Evolutionary conservation across 208 protist species (phyloP).

Genomic region (Naegleria fowleri): DNA sequence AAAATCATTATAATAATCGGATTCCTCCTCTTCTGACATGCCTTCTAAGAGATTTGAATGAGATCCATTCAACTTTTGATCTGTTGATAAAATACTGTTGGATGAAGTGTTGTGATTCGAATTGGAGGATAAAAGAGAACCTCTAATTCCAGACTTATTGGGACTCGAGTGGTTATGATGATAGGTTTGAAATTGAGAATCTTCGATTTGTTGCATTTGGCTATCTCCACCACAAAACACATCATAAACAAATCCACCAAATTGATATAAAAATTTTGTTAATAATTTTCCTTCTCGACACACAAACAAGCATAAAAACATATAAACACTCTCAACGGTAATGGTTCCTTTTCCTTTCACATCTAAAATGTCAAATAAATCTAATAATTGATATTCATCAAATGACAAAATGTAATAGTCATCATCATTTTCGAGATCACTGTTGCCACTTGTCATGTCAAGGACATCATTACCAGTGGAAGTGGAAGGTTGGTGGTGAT

Average conservation of each 20-base stretch:
- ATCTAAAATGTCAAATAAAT: conserved; percentile 18
- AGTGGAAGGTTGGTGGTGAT: not conserved
- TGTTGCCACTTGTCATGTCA: not conserved
- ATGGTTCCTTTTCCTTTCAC: conserved; percentile 7
- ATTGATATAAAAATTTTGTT: conserved; percentile 11
- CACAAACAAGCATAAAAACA: not conserved
- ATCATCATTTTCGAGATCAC: not conserved
- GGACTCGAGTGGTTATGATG: too few species aligned
- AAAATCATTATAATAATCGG: not conserved
- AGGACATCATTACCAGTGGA: not conserved
- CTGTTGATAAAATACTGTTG: too few species aligned
- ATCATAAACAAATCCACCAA: not conserved
- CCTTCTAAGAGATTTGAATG: too few species aligned
- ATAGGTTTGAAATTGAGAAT: too few species aligned
- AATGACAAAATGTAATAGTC: not conserved
- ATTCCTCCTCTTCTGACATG: not conserved
- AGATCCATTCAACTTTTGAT: too few species aligned
- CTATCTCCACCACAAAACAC: not conserved
- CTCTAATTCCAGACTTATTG: too few species aligned
- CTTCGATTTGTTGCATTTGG: too few species aligned
- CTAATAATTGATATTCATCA: conserved; percentile 19
- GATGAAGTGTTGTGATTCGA: too few species aligned
- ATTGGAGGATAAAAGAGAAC: too few species aligned
- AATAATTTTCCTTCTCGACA: conserved; percentile 2
- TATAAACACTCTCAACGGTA: not conserved